phyloP scores from a whole-genome alignment of 208 protist species.

The Tetramitus jugosus region DNA sequence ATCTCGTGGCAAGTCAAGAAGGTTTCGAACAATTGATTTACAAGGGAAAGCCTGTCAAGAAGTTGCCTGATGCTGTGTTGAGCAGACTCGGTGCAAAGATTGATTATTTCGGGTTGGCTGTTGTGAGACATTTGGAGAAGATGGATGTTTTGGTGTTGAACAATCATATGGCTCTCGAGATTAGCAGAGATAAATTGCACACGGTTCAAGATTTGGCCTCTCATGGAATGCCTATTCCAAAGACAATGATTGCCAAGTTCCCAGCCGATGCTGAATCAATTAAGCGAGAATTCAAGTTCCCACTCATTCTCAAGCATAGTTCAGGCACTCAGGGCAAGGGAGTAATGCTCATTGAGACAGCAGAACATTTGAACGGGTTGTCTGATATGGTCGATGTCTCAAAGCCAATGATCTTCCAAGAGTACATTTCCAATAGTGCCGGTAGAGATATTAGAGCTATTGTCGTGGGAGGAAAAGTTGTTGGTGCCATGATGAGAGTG shows the following conservation, averaged over 20 bases:
- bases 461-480: conserved; percentile 32
- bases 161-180: conserved; percentile 18
- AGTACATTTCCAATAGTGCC: conserved; percentile 10
- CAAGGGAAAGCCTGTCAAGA: background rate
- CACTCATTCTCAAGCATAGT: conserved; percentile 11
- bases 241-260: conserved; percentile 32
- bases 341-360: background rate
- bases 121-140: conserved; percentile 32
- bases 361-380: background rate
- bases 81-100: conserved; percentile 17
- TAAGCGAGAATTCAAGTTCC: background rate
- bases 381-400: conserved; percentile 4
- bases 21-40: background rate
- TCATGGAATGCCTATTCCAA: conserved; percentile 24
- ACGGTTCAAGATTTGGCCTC: conserved; percentile 27
- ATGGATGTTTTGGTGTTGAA: conserved; percentile 14
- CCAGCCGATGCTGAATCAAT: conserved; percentile 8
- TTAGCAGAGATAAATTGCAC: conserved; percentile 29
- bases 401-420: conserved; percentile 16
- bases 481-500: conserved; percentile 32
- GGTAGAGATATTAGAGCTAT: conserved; percentile 32
- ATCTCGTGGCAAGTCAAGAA: background rate
- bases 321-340: conserved; percentile 10
- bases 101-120: conserved; percentile 32
- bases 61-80: background rate